These are phyloP conservation scores for Helicocarpus griseus DNA, from an alignment of 2,329 filamentous ascomycete genomes.

Conservation along the genomic window DNA sequence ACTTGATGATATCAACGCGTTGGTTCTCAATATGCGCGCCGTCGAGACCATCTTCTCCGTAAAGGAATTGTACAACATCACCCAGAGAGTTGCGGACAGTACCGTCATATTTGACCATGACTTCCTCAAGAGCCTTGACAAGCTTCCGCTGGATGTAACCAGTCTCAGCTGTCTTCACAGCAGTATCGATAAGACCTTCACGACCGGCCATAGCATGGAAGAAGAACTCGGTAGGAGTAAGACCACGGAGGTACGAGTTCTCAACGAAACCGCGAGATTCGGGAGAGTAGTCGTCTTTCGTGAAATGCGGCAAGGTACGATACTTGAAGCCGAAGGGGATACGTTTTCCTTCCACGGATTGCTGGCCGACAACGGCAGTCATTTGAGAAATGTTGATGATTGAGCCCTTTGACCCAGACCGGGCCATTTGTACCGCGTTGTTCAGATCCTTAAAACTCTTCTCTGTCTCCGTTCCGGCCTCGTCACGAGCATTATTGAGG, in stretches of 20 bases:
- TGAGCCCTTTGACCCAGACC: constrained; percentile 94
- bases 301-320: constrained; percentile 91
- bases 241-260: constrained; percentile 91
- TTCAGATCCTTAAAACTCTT: constrained; percentile 90
- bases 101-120: constrained; percentile 94
- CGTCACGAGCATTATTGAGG: constrained; percentile 90
- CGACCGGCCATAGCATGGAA: constrained; percentile 99
- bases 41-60: constrained; percentile 94
- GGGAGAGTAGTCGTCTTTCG: constrained; percentile 97
- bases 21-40: constrained; percentile 91
- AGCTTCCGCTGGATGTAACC: constrained; percentile 98
- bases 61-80: constrained; percentile 93
- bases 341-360: constrained; percentile 96
- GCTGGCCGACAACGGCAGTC: constrained; percentile 94
- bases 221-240: constrained; percentile 95
- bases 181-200: constrained; percentile 98
- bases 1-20: constrained; percentile 72
- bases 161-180: constrained; percentile 97
- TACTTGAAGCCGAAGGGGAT: constrained; percentile 99
- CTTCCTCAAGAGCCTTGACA: constrained; percentile 95
- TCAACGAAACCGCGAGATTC: constrained; percentile 96
- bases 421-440: constrained; percentile 93
- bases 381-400: constrained; percentile 99
- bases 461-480: constrained; percentile 85
- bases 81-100: constrained; percentile 95